phyloP scores from a whole-genome alignment of 73 alveolate genomes.

The Effrenium voratum region DNA sequence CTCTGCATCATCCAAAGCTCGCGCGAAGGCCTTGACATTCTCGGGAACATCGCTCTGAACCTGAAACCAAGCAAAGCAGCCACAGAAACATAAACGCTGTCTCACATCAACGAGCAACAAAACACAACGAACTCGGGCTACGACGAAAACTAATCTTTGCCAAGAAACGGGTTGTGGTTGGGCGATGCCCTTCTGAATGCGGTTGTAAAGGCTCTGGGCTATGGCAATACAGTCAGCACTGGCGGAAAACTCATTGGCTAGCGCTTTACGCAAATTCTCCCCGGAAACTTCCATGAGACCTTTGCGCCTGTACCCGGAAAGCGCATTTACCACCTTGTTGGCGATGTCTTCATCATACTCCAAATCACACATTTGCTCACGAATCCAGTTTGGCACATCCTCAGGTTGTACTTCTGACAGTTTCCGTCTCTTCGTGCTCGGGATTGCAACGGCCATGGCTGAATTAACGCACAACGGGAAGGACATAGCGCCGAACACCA shows the following conservation, averaged over 20 bases:
- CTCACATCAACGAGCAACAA: too few species aligned
- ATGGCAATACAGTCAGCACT: too few species aligned
- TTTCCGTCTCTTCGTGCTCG: constrained; percentile 1
- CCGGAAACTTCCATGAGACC: background rate
- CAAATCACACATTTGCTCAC: background rate
- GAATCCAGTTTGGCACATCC: constrained; percentile 21
- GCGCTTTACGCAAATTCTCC: background rate
- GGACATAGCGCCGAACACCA: constrained; percentile 9
- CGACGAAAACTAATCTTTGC: background rate
- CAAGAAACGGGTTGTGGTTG: constrained; percentile 42
- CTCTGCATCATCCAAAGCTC: background rate
- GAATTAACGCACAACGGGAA: background rate
- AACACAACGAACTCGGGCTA: background rate
- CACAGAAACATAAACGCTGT: too few species aligned
- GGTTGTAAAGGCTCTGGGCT: background rate
- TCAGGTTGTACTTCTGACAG: constrained; percentile 28
- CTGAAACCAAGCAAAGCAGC: background rate
- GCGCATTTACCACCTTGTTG: background rate
- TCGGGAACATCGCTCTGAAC: too few species aligned
- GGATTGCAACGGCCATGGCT: background rate
- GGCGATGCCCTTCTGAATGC: constrained; percentile 3
- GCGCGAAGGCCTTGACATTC: background rate
- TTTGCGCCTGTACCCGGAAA: background rate
- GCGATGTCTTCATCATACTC: constrained; percentile 15
- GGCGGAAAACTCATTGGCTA: background rate